Base-by-base conservation (phyloP, 176 grass and related monocot genomes). In the sorghum (Sorghum bicolor) region DNA sequence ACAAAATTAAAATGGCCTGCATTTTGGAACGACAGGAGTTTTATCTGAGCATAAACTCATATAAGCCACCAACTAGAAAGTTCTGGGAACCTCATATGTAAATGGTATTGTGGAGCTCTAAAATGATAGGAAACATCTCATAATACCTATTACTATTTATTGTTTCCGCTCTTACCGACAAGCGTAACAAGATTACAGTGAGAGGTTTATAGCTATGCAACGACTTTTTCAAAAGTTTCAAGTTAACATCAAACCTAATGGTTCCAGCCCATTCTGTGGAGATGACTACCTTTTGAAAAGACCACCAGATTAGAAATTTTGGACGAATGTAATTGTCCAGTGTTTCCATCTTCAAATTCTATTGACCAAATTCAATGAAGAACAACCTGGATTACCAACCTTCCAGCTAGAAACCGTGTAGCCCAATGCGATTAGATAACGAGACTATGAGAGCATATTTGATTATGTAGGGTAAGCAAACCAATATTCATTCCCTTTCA, bases 41-140 rank as follows among this genome's bases (percentile, higher is more conserved):
- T 77, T 43, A 22, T 5, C 41, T 26, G 70, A 19, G 40, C 36
- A 43, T 78, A 74, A 44, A 41, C 20, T 55, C 71, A 44, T 25
- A 72, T 63, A 26, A 71, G 64, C 9, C 55, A 64, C 52, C 15
- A 60, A 24, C 76, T 63, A 32, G 43, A 30, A 70, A 60, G 30
- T 69, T 64, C 52, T 40, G 17, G 61, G 68, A 76, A 17, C 39
- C 78, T 62, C 13, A 81, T 68, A 26, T 64, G 31, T 61, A 57
- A 30, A 76, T 76, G 76, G 76, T 61, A 76, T 70, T 77, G 77
- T 48, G 75, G 64, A 38, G n/a, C 22, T n/a, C 61, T 31, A 62
- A 14, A 76, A 76, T 81, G 50, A 68, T 70, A 5, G 24, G 31
- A 30, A 77, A 26, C 61, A 74, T 80, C 22, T 79, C 16, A 50